Evolutionary conservation across 108 stramenopile genomes (phyloP).

Genomic region (Skeletonema marinoi): DNA sequence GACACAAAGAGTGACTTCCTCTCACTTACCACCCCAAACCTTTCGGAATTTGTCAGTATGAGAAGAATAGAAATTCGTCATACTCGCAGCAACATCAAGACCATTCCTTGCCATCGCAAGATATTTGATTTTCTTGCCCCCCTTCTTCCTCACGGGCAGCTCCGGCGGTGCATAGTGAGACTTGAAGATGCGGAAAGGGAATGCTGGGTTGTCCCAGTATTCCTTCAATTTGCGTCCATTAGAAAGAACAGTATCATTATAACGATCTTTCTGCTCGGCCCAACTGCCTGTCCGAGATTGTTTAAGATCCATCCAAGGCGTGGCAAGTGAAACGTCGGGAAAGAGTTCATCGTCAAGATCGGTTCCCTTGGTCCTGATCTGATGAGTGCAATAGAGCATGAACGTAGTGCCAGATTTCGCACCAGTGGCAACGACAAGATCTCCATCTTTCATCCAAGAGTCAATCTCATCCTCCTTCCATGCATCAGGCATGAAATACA

Average conservation of each 20-base stretch:
- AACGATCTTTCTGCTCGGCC: constrained; percentile 41
- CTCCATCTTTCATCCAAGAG: constrained; percentile 46
- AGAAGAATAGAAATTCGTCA: constrained; percentile 35
- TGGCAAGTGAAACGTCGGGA: constrained; percentile 34
- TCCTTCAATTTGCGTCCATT: constrained; percentile 37
- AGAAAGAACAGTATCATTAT: constrained; percentile 42
- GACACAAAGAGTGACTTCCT: background rate
- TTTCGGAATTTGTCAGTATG: constrained; percentile 41
- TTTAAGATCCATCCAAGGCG: constrained; percentile 46
- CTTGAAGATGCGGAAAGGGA: constrained; percentile 61
- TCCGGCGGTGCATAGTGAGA: constrained; percentile 40
- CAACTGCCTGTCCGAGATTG: constrained; percentile 41
- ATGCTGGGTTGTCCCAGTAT: constrained; percentile 48
- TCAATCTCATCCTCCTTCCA: constrained; percentile 47
- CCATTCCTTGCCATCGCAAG: constrained; percentile 52
- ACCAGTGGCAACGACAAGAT: constrained; percentile 49
- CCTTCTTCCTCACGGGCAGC: constrained; percentile 35
- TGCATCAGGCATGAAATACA: constrained; percentile 34
- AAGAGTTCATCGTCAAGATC: constrained; percentile 40
- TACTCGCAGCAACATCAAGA: constrained; percentile 42
- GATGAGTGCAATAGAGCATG: constrained; percentile 54
- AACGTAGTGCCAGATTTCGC: constrained; percentile 47
- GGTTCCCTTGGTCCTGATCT: constrained; percentile 49
- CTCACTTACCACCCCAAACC: constrained; percentile 42
- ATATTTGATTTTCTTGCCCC: constrained; percentile 49